Base-by-base conservation (phyloP, 129 eudicot genomes). In the Pulicaria dysenterica region DNA sequence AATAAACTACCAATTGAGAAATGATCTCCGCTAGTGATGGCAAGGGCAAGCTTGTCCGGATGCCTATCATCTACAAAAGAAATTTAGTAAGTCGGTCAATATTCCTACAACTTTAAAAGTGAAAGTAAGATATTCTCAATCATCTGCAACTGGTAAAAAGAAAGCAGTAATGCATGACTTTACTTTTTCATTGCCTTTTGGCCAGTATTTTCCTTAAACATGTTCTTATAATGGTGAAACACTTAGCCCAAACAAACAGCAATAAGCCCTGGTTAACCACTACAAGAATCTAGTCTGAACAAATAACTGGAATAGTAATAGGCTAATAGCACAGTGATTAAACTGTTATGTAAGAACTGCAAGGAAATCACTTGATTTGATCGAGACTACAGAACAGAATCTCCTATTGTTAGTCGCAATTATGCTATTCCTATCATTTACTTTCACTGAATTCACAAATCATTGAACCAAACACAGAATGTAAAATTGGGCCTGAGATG, bases 31-130 rank as follows among this genome's bases (percentile, higher is more conserved):
- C 69, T 41, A 85, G 42, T 1, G 98, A 89, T 10, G 98, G 96
- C 77, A 93, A 80, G 11, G 98, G 95, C 79, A 93, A 84, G 56
- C 92, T 83, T 51, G 96, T 87, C 49, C 96, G 68, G 13, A 93
- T 81, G 73, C 98, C 96, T 70, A 92, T 89, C 85, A 92, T 48
- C 96, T 92, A 75, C 49, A 83, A 50, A 41, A 61, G 48, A n/a
- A 15, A 46, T 70, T 78, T 14, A 62, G 51, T 42, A 59, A 39
- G 3, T 17, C 17, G 34, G 82, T 77, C 72, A 77, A 70, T 61
- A 77, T 69, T 77, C 50, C 64, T 50, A 62, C 42, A 78, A 70
- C 42, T 49, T 17, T 53, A 42, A 70, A 70, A 70, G 77, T 62
- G 47, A 53, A 78, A 78, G 82, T 70, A 78, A 70, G 31, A 78